Conservation (phyloP, 2,329 filamentous ascomycete species). For the Cytospora piceae region DNA sequence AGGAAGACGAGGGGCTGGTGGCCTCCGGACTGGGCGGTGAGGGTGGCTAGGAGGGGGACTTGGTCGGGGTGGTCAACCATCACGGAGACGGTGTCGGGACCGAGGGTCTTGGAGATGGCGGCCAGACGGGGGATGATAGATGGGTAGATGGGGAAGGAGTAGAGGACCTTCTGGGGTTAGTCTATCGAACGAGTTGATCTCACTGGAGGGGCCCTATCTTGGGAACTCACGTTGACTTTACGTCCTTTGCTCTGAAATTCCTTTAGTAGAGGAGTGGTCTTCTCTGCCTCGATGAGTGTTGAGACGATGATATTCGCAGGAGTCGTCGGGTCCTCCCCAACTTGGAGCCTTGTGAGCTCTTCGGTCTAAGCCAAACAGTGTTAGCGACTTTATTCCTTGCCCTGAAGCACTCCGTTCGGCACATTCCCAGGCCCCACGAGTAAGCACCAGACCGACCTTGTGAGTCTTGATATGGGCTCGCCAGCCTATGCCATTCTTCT, state of each 20-base stretch:
- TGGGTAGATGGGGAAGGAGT: conserved; percentile 70
- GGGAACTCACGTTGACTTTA: conserved; percentile 58
- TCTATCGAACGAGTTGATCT: neutral
- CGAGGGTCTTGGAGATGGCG: conserved; percentile 57
- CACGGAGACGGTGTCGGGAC: conserved; percentile 60
- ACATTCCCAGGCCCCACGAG: neutral
- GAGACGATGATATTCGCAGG: conserved; percentile 70
- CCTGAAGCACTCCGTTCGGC: conserved; percentile 5
- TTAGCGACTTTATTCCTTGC: neutral
- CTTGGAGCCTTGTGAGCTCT: conserved; percentile 69
- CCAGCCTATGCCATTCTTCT: conserved; percentile 65
- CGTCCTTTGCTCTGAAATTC: conserved; percentile 59
- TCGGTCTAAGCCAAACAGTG: conserved; percentile 53
- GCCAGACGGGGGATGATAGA: conserved; percentile 65
- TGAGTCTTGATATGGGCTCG: conserved; percentile 83
- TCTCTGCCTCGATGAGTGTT: conserved; percentile 75
- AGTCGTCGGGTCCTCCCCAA: conserved; percentile 56
- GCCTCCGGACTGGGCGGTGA: conserved; percentile 48
- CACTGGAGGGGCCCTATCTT: neutral
- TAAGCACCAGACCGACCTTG: conserved; percentile 58
- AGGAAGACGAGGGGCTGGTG: conserved; percentile 63
- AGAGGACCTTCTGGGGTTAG: conserved; percentile 57
- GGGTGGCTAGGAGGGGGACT: conserved; percentile 50
- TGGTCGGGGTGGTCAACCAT: conserved; percentile 73
- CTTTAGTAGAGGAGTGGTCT: conserved; percentile 62